Conservation (phyloP, 106 monocot species). For the Gastrodia elata region DNA sequence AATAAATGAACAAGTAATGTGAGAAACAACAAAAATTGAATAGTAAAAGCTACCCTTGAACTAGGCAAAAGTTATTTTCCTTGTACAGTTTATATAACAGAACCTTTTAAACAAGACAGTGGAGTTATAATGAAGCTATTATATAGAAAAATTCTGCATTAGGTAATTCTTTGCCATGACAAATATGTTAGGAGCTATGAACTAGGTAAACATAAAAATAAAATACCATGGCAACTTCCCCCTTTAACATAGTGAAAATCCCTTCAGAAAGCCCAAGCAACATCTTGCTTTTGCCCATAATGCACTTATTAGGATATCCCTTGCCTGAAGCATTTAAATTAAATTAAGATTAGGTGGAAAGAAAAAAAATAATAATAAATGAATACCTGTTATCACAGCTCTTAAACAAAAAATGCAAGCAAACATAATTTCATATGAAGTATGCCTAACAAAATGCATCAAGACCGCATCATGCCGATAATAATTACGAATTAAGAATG, state of each 20-base stretch:
- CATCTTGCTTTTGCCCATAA: conserved; percentile 91
- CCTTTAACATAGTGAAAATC: conserved; percentile 79
- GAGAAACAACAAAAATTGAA: not conserved
- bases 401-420: not conserved
- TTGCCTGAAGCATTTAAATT: conserved; percentile 50
- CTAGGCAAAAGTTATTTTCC: not conserved
- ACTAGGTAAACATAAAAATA: not conserved
- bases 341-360: not conserved
- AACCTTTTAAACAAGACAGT: not conserved
- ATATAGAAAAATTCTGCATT: not conserved
- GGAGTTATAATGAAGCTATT: not conserved
- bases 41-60: not conserved
- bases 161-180: not conserved
- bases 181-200: not conserved
- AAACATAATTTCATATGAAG: not conserved
- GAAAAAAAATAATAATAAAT: not conserved
- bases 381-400: not conserved
- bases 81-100: not conserved
- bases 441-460: not conserved
- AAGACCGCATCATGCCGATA: not conserved
- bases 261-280: conserved; percentile 84
- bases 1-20: too few species aligned
- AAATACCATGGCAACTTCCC: conserved; percentile 89
- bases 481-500: not conserved
- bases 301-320: conserved; percentile 61